Conservation (phyloP, 176 grass and related monocot species). For the Lolium rigidum region DNA sequence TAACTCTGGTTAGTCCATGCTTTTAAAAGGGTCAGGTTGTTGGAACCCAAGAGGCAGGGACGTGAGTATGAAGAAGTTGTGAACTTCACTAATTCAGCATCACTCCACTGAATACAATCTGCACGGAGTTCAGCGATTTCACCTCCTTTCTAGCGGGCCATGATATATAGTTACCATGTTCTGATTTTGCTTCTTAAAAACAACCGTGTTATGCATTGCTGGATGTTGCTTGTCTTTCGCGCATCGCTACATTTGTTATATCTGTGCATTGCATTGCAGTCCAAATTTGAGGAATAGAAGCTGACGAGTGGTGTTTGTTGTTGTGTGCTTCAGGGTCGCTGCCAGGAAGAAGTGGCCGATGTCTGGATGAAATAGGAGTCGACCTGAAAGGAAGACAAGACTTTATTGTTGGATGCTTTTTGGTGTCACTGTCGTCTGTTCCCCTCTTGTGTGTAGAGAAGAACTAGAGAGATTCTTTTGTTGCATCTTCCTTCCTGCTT, state of each 20-base stretch:
- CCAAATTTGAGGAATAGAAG: background rate
- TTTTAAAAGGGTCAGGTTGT: background rate
- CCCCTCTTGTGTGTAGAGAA: slow-evolving; percentile 4
- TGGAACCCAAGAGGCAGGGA: background rate
- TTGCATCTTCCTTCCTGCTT: background rate
- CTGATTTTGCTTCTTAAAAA: background rate
- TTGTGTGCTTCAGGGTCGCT: background rate
- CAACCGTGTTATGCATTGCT: background rate
- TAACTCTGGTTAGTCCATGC: background rate
- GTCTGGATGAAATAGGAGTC: background rate
- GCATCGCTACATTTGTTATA: background rate
- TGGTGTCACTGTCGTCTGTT: background rate
- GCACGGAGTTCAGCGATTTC: background rate
- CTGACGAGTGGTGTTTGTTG: background rate
- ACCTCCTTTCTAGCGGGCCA: background rate
- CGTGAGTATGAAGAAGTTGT: background rate
- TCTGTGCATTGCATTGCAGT: background rate
- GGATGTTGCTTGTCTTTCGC: background rate
- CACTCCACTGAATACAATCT: background rate
- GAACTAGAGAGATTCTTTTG: background rate
- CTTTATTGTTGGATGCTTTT: background rate
- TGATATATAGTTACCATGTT: background rate
- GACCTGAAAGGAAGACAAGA: background rate
- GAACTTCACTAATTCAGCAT: background rate
- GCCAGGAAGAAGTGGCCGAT: background rate